Conservation (phyloP, 108 stramenopile species). For the Seminavis robusta region DNA sequence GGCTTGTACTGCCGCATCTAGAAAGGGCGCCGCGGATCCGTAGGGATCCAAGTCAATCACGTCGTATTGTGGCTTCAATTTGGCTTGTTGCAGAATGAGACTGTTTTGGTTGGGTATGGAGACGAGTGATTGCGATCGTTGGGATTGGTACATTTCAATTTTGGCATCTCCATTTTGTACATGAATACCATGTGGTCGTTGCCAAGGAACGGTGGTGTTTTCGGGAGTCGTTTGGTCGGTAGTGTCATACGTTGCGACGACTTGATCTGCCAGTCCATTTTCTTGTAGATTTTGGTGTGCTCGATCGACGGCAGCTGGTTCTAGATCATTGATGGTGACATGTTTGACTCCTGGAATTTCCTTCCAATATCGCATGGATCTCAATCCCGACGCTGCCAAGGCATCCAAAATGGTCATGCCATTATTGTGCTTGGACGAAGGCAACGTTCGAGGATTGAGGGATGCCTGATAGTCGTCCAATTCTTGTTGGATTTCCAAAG, state of each 20-base stretch:
- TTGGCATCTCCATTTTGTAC: constrained; percentile 78
- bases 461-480: neutral
- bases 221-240: neutral
- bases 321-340: constrained; percentile 91
- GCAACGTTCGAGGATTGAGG: no score
- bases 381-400: constrained; percentile 94
- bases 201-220: constrained; percentile 19
- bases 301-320: constrained; percentile 70
- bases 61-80: constrained; percentile 63
- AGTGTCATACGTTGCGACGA: neutral
- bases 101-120: constrained; percentile 6
- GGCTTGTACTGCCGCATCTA: constrained; percentile 93
- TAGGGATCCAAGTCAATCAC: constrained; percentile 99
- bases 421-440: neutral
- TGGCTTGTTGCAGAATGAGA: neutral
- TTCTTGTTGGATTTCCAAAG: neutral
- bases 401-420: constrained; percentile 94
- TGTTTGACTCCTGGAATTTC: constrained; percentile 89
- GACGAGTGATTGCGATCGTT: no score
- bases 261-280: constrained; percentile 42
- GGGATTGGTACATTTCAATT: constrained; percentile 75
- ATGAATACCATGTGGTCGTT: constrained; percentile 56
- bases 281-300: constrained; percentile 66
- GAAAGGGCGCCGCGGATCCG: constrained; percentile 94
- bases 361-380: constrained; percentile 94